Evolutionary conservation across 495 filamentous ascomycete species (phyloP), one percentile per base, ranked within the genome.

Genomic region (Daldinia childiae): DNA sequence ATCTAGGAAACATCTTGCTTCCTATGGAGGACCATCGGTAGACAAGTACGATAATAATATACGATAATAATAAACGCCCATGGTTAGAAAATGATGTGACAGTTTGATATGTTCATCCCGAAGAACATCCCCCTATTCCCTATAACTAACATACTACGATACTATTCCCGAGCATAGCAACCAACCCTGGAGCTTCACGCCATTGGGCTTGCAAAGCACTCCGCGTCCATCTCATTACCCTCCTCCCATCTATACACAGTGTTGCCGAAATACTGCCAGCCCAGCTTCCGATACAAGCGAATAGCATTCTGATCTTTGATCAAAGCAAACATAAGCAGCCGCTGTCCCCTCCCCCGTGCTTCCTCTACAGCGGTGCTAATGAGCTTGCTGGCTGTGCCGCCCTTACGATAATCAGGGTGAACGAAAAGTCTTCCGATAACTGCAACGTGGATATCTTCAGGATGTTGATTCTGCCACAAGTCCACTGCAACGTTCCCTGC

Each of bases 371-470:
- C 71, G 9, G 51, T 36, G 11, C 61, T 24, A 14, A 74, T 58
- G 8, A 70, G 67, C 39, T 21, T 50, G 21, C 62, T 71, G 6
- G 66, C 67, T 4, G 27, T 58, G 34, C 67, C 63, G 29, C 63
- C 50, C 6, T 38, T 62, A 15, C 62, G 66, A 38, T 26, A 30
- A 39, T 55, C 27, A 5, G 66, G 71, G n/a, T 70, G 62, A 14
- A 74, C 71, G n/a, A 74, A 70, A 14, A 70, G 71, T n/a, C 71
- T 60, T 6, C 66, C 66, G 3, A 64, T 29, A 55, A 73, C 30
- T 11, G 50, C 48, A 24, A 69, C 6, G 1, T 62, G 19, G 12
- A 17, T 51, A 30, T 62, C 38, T 19, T 61, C 58, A 9, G 66
- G 65, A 34, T 66, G 26, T 29, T 56, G 50, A 41, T 69, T 50